Evolutionary conservation across 441 rosid species (phyloP), one percentile per base, ranked within the genome.

Genomic region (Syzygium malaccense): DNA sequence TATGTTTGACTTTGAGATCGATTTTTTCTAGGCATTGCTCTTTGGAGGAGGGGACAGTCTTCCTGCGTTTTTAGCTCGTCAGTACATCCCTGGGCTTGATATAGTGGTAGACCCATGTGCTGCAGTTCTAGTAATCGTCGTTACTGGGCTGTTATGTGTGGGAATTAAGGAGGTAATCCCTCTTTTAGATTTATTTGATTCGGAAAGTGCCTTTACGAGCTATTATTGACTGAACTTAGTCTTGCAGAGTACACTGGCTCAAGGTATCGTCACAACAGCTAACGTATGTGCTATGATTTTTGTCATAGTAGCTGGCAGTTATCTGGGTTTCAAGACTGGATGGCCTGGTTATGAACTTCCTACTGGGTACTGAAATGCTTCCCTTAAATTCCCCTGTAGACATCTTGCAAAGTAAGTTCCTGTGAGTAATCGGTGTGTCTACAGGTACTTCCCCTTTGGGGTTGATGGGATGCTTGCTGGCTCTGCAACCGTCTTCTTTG

Each of bases 401-500:
- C 90, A 25, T 86, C 60, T 33, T 41, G 19, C 89, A 87, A 23
- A 60, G 33, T 88, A 60, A 90, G 80, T 68, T 87, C 78, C 55
- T 54, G 49, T 20, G 37, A 85, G 54, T 66, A 84, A 75, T 54
- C 48, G 23, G 86, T 88, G 86, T 80, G 86, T 79, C 57, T 26
- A 55, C 86, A 98, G 99, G 91, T 96, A 94, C 88, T 97, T 98
- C 79, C 95, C 99, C 64, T 97, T 95, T 88, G 99, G 99, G 79
- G 96, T 95, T 62, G 96, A 98, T 90, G 99, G 99, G 78, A 95
- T 97, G 98, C 97, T 98, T 92, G 98, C 99, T 55, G 99, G 99
- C 56, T 93, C 99, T 92, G 99, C 99, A 68, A 97, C 98, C 1
- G 99, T 98, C 86, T 98, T 98, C 91, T 98, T 98, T 92, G 96